A percentile compares a stretch with the other conserved stretches of the same genome.
phyloP scores from a whole-genome alignment of 176 grass and related monocot species.

The Ananas comosus region DNA sequence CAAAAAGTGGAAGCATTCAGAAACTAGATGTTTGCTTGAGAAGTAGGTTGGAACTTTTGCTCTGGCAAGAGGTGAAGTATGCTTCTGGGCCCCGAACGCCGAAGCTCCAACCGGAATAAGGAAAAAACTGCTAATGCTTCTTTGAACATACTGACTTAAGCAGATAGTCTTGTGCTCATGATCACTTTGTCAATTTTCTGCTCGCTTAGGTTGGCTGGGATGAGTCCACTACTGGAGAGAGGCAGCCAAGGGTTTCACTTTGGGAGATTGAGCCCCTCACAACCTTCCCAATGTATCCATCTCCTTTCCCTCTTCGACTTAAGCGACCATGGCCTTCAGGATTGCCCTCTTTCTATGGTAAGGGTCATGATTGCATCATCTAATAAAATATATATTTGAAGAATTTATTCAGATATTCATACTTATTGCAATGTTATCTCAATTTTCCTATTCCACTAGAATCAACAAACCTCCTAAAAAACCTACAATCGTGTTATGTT shows the following conservation, averaged over 20 bases:
- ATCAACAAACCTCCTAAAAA: not conserved
- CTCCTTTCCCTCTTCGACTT: slow-evolving; percentile 83
- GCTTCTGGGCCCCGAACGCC: too few relatives aligned
- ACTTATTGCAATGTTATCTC: too few relatives aligned
- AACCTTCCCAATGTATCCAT: slow-evolving; percentile 96
- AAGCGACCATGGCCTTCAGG: slow-evolving; percentile 94
- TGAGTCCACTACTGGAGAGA: slow-evolving; percentile 91
- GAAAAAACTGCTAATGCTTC: too few relatives aligned
- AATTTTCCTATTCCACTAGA: not conserved
- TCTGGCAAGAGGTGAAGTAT: too few relatives aligned
- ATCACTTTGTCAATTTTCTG: slow-evolving; percentile 1
- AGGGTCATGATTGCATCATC: slow-evolving; percentile 6
- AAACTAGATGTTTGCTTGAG: too few relatives aligned
- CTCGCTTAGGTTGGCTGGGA: slow-evolving; percentile 93
- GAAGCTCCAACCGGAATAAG: too few relatives aligned
- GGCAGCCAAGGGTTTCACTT: slow-evolving; percentile 94
- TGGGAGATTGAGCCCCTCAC: slow-evolving; percentile 98
- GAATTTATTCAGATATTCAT: too few relatives aligned
- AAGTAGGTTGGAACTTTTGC: too few relatives aligned
- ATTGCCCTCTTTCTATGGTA: slow-evolving; percentile 82
- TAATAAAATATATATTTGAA: too few relatives aligned
- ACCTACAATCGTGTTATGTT: not conserved
- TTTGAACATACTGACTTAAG: too few relatives aligned
- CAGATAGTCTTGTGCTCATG: too few relatives aligned
- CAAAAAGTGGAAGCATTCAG: too few relatives aligned